Evolutionary conservation across 2,329 filamentous ascomycete genomes (phyloP).

Genomic region (Botryotinia calthae): DNA sequence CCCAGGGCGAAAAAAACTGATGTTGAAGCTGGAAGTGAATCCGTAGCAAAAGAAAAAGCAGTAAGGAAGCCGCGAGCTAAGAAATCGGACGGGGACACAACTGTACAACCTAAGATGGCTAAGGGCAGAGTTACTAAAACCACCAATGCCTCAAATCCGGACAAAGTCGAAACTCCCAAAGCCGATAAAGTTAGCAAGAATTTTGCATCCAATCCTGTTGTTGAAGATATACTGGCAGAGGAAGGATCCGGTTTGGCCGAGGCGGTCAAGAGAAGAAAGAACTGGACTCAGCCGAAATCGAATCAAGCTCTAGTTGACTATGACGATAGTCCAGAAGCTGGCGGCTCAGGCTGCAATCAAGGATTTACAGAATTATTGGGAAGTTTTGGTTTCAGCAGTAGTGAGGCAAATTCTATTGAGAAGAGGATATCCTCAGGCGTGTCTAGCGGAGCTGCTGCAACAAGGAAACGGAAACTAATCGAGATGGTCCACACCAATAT

Average conservation of each 20-base stretch:
- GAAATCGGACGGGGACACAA: slow-evolving; percentile 26
- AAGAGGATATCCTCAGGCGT: slow-evolving; percentile 8
- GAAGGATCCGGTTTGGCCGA: slow-evolving; percentile 30
- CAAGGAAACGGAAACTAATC: slow-evolving; percentile 57
- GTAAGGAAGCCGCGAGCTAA: slow-evolving; percentile 29
- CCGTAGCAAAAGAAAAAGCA: slow-evolving; percentile 17
- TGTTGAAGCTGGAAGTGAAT: slow-evolving; percentile 14
- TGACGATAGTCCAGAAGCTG: neutral
- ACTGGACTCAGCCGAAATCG: slow-evolving; percentile 66
- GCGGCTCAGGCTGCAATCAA: slow-evolving; percentile 16
- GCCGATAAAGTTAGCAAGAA: slow-evolving; percentile 19
- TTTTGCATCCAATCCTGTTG: neutral
- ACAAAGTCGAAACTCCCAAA: slow-evolving; percentile 23
- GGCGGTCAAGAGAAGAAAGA: slow-evolving; percentile 54
- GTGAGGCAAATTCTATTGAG: slow-evolving; percentile 23
- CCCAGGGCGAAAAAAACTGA: slow-evolving; percentile 31
- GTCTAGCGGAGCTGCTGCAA: slow-evolving; percentile 20
- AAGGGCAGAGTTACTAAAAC: slow-evolving; percentile 40
- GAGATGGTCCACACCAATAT: slow-evolving; percentile 47
- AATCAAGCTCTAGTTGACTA: slow-evolving; percentile 30
- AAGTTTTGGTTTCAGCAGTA: slow-evolving; percentile 42
- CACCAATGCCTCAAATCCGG: slow-evolving; percentile 28
- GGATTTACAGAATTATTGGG: slow-evolving; percentile 42
- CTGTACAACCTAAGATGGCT: slow-evolving; percentile 37
- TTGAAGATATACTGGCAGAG: slow-evolving; percentile 17